These are phyloP conservation scores for Nemophila menziesii DNA, from an alignment of 257 asterid species.

Conservation along the genomic window DNA sequence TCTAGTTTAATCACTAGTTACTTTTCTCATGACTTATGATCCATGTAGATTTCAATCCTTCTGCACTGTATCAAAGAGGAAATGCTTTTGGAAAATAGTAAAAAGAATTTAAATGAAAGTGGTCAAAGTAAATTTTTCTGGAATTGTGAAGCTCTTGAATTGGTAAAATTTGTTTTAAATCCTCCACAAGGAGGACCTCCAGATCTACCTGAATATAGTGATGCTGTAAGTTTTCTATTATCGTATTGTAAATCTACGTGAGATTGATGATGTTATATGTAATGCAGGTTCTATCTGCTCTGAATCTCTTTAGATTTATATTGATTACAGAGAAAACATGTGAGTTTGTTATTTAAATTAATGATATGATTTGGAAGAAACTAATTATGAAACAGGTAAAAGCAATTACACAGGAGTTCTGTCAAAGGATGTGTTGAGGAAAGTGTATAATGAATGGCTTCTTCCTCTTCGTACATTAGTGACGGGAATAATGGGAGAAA, in stretches of 20 bases:
- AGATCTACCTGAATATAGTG: conserved; percentile 66
- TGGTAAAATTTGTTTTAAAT: conserved; percentile 60
- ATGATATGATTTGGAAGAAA: background rate
- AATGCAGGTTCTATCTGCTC: conserved; percentile 78
- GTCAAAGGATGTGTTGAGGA: conserved; percentile 35
- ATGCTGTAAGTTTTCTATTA: conserved; percentile 50
- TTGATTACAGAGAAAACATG: conserved; percentile 73
- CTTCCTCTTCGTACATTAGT: conserved; percentile 70
- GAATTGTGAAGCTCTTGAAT: conserved; percentile 53
- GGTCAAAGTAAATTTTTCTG: conserved; percentile 33
- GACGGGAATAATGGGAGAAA: conserved; percentile 29
- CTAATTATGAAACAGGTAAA: conserved; percentile 54
- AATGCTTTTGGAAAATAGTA: conserved; percentile 35
- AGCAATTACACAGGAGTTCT: conserved; percentile 53
- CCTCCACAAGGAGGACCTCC: conserved; percentile 94
- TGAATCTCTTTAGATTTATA: conserved; percentile 67
- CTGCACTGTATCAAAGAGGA: conserved; percentile 60
- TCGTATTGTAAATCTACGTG: background rate
- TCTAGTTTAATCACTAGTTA: background rate
- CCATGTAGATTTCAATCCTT: conserved; percentile 61
- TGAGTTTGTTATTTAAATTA: conserved; percentile 4
- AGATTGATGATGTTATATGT: conserved; percentile 7
- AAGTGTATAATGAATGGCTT: conserved; percentile 60
- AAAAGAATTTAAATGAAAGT: conserved; percentile 18
- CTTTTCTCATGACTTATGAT: background rate